phyloP scores from a whole-genome alignment of 2,329 filamentous ascomycete genomes.

The Clarireedia paspali region DNA sequence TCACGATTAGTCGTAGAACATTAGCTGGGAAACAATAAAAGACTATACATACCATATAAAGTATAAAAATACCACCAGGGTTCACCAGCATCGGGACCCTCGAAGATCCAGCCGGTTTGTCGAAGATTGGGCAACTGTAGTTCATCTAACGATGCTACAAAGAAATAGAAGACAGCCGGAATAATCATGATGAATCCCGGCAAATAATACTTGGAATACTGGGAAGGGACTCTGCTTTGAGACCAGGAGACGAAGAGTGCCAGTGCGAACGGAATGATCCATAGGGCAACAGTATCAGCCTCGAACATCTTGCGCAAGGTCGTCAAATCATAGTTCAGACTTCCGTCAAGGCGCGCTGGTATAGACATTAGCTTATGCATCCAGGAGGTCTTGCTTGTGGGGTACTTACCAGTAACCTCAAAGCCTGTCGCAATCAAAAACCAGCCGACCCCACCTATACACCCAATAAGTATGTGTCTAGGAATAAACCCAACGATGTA shows the following conservation, averaged over 20 bases:
- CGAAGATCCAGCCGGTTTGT: constrained; percentile 80
- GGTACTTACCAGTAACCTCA: constrained; percentile 54
- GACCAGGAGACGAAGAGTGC: constrained; percentile 69
- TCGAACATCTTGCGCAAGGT: constrained; percentile 70
- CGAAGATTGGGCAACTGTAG: constrained; percentile 62
- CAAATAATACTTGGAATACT: constrained; percentile 81
- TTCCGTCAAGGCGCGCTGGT: constrained; percentile 74
- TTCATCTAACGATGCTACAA: constrained; percentile 61
- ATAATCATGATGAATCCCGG: constrained; percentile 80
- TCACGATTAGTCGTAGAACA: constrained; percentile 6
- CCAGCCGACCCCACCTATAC: constrained; percentile 94
- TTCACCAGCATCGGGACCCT: constrained; percentile 73
- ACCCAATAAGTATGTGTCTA: constrained; percentile 90
- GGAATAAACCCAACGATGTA: constrained; percentile 96
- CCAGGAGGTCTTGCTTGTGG: background rate
- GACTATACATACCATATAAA: constrained; percentile 64
- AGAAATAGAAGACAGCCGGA: constrained; percentile 68
- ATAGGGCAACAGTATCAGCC: constrained; percentile 68
- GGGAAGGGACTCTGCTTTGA: constrained; percentile 69
- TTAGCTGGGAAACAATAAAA: constrained; percentile 11
- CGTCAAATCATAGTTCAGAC: constrained; percentile 69
- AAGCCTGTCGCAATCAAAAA: constrained; percentile 88
- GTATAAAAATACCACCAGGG: constrained; percentile 99
- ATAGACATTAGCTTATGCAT: background rate
- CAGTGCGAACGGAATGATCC: constrained; percentile 71